Evolutionary conservation across 306 rosid species (phyloP).

Genomic region (Gastrolobium bilobum): DNA sequence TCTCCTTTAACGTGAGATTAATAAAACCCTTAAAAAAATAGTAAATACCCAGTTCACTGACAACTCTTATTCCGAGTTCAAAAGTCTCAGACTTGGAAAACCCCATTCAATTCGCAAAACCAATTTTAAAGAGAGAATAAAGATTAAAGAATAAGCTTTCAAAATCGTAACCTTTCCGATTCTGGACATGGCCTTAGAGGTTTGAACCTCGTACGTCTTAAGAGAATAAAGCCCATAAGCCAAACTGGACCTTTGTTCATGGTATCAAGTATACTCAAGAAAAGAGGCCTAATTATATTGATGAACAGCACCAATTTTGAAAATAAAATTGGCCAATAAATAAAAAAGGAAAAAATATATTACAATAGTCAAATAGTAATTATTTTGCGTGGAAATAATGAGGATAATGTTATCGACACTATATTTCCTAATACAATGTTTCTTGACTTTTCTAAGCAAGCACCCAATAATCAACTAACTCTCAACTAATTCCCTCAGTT

Average conservation of each 20-base stretch:
- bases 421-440: background rate
- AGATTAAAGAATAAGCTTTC: too few species aligned
- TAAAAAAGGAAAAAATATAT: too few species aligned
- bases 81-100: background rate
- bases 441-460: background rate
- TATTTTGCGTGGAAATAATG: background rate
- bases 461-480: background rate
- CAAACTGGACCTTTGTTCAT: background rate
- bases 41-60: background rate
- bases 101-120: background rate
- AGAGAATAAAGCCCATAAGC: background rate
- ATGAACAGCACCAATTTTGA: background rate
- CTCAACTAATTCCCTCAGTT: background rate
- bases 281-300: background rate
- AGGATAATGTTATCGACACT: background rate
- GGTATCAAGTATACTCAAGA: background rate
- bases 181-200: background rate
- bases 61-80: background rate
- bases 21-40: too few species aligned
- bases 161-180: background rate
- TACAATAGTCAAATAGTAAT: background rate
- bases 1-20: too few species aligned
- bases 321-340: background rate
- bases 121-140: too few species aligned
- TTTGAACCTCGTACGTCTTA: too few species aligned